These are phyloP conservation scores for Sherardia arvensis DNA, from an alignment of 257 asterid species.

Conservation along the genomic window DNA sequence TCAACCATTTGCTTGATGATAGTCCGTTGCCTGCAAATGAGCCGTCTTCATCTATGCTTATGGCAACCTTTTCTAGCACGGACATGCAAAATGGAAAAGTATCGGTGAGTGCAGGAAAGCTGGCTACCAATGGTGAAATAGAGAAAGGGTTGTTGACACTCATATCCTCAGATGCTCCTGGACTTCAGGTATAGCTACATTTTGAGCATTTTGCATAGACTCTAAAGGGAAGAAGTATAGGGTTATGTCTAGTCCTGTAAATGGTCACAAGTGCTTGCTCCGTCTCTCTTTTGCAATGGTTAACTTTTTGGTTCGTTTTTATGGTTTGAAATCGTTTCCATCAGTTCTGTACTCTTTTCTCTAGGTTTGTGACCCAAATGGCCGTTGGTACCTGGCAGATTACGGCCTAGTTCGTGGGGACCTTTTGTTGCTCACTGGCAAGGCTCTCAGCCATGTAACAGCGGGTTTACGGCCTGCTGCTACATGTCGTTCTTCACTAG, in stretches of 20 bases:
- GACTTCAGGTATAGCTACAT: constrained; percentile 59
- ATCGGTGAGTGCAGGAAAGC: constrained; percentile 53
- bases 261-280: not conserved
- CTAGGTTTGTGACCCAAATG: constrained; percentile 90
- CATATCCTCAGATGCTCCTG: constrained; percentile 77
- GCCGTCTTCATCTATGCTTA: constrained; percentile 79
- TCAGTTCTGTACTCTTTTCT: constrained; percentile 19
- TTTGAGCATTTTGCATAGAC: not conserved
- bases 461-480: constrained; percentile 91
- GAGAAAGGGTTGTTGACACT: constrained; percentile 82
- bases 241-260: not conserved
- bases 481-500: constrained; percentile 45
- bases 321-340: constrained; percentile 9
- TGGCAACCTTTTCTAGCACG: constrained; percentile 51
- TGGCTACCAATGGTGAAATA: constrained; percentile 45
- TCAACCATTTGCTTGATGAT: constrained; percentile 87
- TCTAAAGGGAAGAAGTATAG: not conserved
- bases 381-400: constrained; percentile 97
- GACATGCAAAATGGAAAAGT: constrained; percentile 46
- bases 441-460: constrained; percentile 87
- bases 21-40: constrained; percentile 76
- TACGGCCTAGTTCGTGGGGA: constrained; percentile 67
- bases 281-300: constrained; percentile 1
- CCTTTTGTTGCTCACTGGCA: constrained; percentile 82
- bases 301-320: constrained; percentile 11